phyloP scores from a whole-genome alignment of 2,329 filamentous ascomycete species.

The Gaeumannomyces tritici region DNA sequence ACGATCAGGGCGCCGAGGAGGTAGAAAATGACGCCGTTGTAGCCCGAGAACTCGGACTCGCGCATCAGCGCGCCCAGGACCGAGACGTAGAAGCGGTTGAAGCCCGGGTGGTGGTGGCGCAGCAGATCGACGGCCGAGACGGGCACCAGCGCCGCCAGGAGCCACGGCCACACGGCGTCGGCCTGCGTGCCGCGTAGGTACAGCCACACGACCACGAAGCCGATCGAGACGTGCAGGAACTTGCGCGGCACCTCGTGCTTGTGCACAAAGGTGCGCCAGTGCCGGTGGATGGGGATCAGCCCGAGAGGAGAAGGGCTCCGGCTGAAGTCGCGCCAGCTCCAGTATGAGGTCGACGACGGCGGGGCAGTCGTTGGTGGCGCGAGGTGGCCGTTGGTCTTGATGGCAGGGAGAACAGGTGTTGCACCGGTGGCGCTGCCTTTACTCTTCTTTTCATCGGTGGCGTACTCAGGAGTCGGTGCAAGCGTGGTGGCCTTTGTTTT shows the following conservation, averaged over 20 bases:
- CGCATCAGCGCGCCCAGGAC: conserved; percentile 87
- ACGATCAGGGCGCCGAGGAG: conserved; percentile 83
- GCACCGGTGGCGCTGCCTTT: conserved; percentile 16
- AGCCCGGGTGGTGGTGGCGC: conserved; percentile 68
- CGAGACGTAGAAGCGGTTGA: conserved; percentile 83
- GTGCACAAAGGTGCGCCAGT: conserved; percentile 88
- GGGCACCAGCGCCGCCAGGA: conserved; percentile 72
- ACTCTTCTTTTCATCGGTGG: conserved; percentile 3
- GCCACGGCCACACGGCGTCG: conserved; percentile 68
- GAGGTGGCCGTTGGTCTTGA: conserved; percentile 51
- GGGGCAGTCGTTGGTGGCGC: conserved; percentile 52
- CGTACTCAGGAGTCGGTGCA: conserved; percentile 12
- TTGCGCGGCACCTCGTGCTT: conserved; percentile 96
- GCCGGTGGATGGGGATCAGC: conserved; percentile 86
- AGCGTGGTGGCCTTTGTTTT: conserved; percentile 9
- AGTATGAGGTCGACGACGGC: conserved; percentile 19
- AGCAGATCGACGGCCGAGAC: conserved; percentile 75
- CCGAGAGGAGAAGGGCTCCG: conserved; percentile 87
- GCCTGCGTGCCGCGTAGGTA: conserved; percentile 75
- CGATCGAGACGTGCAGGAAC: conserved; percentile 87
- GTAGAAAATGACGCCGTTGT: conserved; percentile 97
- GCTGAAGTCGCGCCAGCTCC: conserved; percentile 79
- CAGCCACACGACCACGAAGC: conserved; percentile 82
- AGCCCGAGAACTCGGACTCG: conserved; percentile 86
- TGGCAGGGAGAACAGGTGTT: not conserved